Conservation (phyloP, 2,329 filamentous ascomycete genomes). For the Fusarium tuaranense region DNA sequence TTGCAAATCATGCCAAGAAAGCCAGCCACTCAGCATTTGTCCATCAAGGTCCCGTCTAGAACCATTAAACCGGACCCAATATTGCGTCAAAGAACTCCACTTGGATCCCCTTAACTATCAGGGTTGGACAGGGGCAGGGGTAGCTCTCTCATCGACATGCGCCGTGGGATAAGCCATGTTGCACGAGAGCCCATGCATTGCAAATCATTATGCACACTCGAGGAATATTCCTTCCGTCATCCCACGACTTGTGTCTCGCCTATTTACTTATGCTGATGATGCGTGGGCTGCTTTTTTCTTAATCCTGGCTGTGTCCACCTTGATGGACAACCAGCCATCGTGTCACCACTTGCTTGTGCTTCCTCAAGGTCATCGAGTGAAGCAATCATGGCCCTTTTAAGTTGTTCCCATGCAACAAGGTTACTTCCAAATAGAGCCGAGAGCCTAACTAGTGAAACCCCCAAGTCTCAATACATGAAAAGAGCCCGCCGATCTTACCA, state of each 20-base stretch:
- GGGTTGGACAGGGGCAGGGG: constrained; percentile 9
- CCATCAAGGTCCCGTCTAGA: constrained; percentile 22
- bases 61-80: neutral
- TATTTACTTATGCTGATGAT: neutral
- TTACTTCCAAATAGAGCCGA: neutral
- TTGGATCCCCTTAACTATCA: constrained; percentile 18
- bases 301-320: constrained; percentile 5
- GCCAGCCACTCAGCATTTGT: neutral
- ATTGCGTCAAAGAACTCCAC: neutral
- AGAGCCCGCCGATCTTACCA: neutral
- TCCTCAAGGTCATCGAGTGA: neutral
- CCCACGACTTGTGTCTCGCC: neutral
- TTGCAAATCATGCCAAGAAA: neutral
- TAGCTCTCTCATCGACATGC: neutral
- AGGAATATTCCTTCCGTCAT: neutral
- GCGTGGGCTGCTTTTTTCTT: neutral
- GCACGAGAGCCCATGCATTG: constrained; percentile 2
- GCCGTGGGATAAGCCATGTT: neutral
- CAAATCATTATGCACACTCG: neutral
- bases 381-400: neutral
- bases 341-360: neutral
- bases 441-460: neutral
- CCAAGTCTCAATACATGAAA: neutral
- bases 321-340: constrained; percentile 20
- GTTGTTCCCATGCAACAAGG: neutral